Evolutionary conservation across 1,284 basidiomycete species (phyloP).

Genomic region (Agroathelia rolfsii): DNA sequence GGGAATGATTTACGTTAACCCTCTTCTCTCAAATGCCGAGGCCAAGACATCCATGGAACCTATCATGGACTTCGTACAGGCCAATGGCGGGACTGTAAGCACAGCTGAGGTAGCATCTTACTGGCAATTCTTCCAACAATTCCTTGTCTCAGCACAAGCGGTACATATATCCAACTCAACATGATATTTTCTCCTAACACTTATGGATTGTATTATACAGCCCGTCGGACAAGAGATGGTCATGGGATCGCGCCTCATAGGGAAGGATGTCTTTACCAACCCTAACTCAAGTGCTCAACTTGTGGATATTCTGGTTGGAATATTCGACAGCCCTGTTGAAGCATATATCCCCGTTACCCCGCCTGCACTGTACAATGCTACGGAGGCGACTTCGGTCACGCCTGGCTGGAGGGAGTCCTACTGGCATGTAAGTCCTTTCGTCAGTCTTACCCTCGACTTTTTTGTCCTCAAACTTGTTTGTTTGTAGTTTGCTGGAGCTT

Average conservation of each 20-base stretch:
- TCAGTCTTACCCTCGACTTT: slow-evolving; percentile 2
- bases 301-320: slow-evolving; percentile 16
- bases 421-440: slow-evolving; percentile 35
- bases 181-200: no score
- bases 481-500: no score
- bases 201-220: no score
- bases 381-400: slow-evolving; percentile 37
- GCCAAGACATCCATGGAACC: slow-evolving; percentile 32
- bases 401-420: slow-evolving; percentile 35
- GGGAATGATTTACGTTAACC: slow-evolving; percentile 16
- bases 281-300: slow-evolving; percentile 17
- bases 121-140: no score
- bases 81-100: no score
- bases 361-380: no score
- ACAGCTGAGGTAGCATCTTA: no score
- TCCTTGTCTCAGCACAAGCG: no score
- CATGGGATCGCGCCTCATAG: slow-evolving; percentile 33
- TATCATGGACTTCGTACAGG: slow-evolving; percentile 27
- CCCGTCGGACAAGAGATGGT: slow-evolving; percentile 27
- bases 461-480: no score
- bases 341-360: slow-evolving; percentile 23
- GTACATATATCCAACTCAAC: no score
- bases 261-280: slow-evolving; percentile 26
- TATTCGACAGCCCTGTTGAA: slow-evolving; percentile 17
- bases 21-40: slow-evolving; percentile 16